Conservation (phyloP, 257 asterid species). For the Solanum medicagineum region DNA sequence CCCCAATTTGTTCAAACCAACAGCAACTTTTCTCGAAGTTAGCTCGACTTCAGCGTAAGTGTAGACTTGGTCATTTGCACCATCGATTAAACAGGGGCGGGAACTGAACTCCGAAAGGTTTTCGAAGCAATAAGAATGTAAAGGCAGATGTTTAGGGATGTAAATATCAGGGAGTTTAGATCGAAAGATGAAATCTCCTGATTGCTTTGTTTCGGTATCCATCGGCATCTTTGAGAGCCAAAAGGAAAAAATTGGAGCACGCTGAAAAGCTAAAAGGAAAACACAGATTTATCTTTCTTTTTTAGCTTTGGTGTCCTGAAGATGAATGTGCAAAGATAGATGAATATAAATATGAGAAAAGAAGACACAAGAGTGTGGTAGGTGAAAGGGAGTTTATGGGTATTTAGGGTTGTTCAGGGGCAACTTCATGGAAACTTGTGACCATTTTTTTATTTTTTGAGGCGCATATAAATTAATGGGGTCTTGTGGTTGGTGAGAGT, state of each 20-base stretch:
- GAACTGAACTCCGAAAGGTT: conserved; percentile 25
- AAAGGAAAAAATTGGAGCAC: not conserved
- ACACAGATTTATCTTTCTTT: too few species aligned
- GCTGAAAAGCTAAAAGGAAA: not conserved
- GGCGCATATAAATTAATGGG: not conserved
- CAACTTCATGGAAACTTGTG: not conserved
- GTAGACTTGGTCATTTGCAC: conserved; percentile 37
- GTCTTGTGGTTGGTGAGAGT: conserved; percentile 52
- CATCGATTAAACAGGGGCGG: conserved; percentile 60
- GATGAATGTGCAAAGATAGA: not conserved
- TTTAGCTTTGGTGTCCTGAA: conserved; percentile 13
- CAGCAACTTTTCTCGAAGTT: conserved; percentile 30
- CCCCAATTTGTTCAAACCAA: conserved; percentile 55
- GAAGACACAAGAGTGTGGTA: conserved; percentile 7
- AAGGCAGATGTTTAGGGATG: conserved; percentile 59
- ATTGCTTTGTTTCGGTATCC: conserved; percentile 19
- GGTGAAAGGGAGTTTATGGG: conserved; percentile 26
- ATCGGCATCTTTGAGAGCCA: not conserved
- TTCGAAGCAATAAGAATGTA: conserved; percentile 77
- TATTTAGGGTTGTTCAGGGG: conserved; percentile 35
- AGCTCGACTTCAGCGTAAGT: conserved; percentile 59
- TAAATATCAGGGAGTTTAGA: conserved; percentile 69
- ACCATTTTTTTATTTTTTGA: not conserved
- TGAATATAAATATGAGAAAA: conserved; percentile 23
- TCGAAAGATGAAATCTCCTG: conserved; percentile 45